Conservation (phyloP, 139 green algal genomes). For the Haematococcus lacustris region DNA sequence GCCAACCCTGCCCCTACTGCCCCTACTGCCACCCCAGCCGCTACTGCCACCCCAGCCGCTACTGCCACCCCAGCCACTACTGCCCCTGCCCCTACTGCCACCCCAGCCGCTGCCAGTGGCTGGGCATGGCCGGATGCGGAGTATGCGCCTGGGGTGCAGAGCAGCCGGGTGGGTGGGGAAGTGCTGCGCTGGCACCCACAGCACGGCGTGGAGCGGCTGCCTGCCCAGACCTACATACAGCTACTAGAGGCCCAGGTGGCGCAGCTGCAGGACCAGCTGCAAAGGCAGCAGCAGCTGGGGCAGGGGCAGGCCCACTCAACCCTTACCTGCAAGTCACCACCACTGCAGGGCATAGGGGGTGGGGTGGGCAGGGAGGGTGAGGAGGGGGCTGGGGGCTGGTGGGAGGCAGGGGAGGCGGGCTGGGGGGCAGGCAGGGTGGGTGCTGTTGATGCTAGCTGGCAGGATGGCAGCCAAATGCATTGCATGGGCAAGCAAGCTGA, state of each 20-base stretch:
- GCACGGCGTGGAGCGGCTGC: constrained; percentile 47
- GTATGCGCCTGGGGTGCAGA: constrained; percentile 60
- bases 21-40: no score
- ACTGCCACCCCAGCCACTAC: no score
- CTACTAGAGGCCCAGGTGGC: constrained; percentile 60
- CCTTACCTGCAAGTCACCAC: neutral
- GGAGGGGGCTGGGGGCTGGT: no score
- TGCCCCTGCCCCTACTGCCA: no score
- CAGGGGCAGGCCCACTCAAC: neutral
- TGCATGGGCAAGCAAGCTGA: no score
- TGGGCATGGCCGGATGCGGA: neutral
- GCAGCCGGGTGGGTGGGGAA: constrained; percentile 55
- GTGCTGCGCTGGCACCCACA: constrained; percentile 77
- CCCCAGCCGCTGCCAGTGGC: neutral
- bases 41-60: no score
- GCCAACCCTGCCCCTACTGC: neutral
- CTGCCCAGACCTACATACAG: constrained; percentile 72
- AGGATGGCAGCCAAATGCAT: no score
- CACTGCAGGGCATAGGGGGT: no score
- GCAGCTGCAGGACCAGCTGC: constrained; percentile 5
- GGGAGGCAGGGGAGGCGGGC: no score
- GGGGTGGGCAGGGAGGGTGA: no score
- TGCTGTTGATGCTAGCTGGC: no score
- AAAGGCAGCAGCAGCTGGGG: neutral
- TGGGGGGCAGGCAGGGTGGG: no score